A percentile compares a stretch with the other conserved stretches of the same genome.
phyloP scores from a whole-genome alignment of 805 yeast genomes.

The Candida xyloterini region DNA sequence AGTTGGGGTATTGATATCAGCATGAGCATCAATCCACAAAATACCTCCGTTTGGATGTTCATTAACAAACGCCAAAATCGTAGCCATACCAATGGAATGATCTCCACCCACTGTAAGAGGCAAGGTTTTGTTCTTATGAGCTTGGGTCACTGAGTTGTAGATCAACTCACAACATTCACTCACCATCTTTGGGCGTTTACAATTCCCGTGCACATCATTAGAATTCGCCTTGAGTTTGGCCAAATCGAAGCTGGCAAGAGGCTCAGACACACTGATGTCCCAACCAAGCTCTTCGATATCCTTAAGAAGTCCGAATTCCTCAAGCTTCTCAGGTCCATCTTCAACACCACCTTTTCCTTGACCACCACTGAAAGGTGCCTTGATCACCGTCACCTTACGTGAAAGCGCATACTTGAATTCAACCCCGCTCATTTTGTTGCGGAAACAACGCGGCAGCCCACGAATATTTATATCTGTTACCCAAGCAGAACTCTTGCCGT shows the following conservation, averaged over 20 bases:
- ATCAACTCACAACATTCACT: slow-evolving; percentile 66
- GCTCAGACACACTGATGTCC: slow-evolving; percentile 52
- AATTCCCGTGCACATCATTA: slow-evolving; percentile 49
- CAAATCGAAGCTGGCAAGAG: slow-evolving; percentile 49
- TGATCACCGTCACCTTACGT: slow-evolving; percentile 62
- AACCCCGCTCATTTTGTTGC: slow-evolving; percentile 18
- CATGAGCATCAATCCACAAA: slow-evolving; percentile 97
- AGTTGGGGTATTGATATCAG: slow-evolving; percentile 88
- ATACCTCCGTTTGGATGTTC: slow-evolving; percentile 84
- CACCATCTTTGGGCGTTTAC: slow-evolving; percentile 76
- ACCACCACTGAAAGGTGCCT: slow-evolving; percentile 95
- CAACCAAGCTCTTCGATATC: slow-evolving; percentile 72
- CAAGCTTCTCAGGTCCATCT: slow-evolving; percentile 80
- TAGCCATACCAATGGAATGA: slow-evolving; percentile 93
- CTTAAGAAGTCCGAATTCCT: slow-evolving; percentile 65
- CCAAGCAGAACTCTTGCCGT: slow-evolving; percentile 7
- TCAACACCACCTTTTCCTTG: slow-evolving; percentile 94
- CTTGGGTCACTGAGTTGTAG: slow-evolving; percentile 54
- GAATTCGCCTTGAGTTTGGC: slow-evolving; percentile 40
- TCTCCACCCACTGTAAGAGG: slow-evolving; percentile 95
- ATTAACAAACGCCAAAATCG: slow-evolving; percentile 78
- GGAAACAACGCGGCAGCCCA: background rate
- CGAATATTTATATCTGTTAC: background rate
- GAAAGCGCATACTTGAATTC: slow-evolving; percentile 53
- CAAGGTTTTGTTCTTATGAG: slow-evolving; percentile 48